A percentile compares a stretch with the other conserved stretches of the same genome.
These are phyloP conservation scores for Mimosa bimucronata DNA, from an alignment of 306 rosid species.

Conservation along the genomic window DNA sequence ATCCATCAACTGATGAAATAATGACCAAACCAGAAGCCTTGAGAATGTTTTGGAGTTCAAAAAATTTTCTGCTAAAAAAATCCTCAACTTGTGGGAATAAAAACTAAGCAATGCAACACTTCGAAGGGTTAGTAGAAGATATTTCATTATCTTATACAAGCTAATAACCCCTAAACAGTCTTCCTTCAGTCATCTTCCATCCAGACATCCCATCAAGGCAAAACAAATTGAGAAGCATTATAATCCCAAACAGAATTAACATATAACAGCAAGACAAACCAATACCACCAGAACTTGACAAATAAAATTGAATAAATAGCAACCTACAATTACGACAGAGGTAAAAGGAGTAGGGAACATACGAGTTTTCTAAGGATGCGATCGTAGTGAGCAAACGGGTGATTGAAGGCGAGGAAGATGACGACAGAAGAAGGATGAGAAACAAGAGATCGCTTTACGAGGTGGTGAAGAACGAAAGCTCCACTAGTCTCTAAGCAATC, in stretches of 20 bases:
- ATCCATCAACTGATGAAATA: too few relatives aligned
- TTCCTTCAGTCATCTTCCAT: neutral
- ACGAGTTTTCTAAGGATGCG: constrained; percentile 87
- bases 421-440: constrained; percentile 53
- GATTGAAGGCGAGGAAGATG: constrained; percentile 78
- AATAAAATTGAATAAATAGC: too few relatives aligned
- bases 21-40: constrained; percentile 1
- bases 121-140: neutral
- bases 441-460: constrained; percentile 69
- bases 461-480: constrained; percentile 84
- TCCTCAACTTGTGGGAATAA: neutral
- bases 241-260: neutral
- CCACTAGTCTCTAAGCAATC: constrained; percentile 84
- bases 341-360: constrained; percentile 18
- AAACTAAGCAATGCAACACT: neutral
- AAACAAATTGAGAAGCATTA: neutral
- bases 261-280: neutral
- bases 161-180: neutral
- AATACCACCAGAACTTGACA: too few relatives aligned
- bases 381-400: constrained; percentile 73
- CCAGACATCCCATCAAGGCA: neutral
- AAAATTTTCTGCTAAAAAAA: neutral
- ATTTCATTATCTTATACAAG: neutral
- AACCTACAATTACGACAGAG: neutral
- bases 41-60: neutral